Conservation (phyloP, 371 early-diverging fungal species). For the Mucor saturninus region DNA sequence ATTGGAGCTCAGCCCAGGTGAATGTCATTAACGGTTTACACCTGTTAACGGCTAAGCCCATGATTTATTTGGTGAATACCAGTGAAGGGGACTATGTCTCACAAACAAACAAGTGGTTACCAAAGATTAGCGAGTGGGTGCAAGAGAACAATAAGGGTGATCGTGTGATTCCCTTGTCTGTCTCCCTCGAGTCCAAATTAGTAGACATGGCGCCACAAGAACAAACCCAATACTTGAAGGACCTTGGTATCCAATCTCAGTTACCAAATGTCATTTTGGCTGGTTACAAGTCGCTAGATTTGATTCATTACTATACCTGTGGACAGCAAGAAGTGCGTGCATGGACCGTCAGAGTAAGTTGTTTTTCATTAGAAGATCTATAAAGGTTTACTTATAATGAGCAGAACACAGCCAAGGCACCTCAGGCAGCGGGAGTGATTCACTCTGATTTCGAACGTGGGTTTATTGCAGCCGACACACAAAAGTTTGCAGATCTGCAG, state of each 20-base stretch:
- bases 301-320: constrained; percentile 92
- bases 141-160: constrained; percentile 86
- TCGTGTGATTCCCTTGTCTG: constrained; percentile 88
- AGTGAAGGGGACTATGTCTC: constrained; percentile 76
- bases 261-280: constrained; percentile 80
- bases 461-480: constrained; percentile 93
- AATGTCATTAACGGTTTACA: constrained; percentile 82
- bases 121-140: constrained; percentile 87
- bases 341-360: constrained; percentile 72
- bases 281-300: constrained; percentile 86
- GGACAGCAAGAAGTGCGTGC: constrained; percentile 88
- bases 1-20: constrained; percentile 52
- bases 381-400: background rate
- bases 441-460: constrained; percentile 89
- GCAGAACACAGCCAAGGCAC: constrained; percentile 79
- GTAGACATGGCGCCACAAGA: constrained; percentile 49
- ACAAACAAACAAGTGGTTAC: constrained; percentile 56
- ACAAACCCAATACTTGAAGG: constrained; percentile 39
- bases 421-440: constrained; percentile 93
- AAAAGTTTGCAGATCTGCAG: constrained; percentile 69
- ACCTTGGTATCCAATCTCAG: constrained; percentile 52
- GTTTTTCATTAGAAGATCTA: background rate
- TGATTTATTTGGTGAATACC: constrained; percentile 91
- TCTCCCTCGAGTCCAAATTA: constrained; percentile 71
- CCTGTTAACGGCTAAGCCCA: constrained; percentile 93